Percentiles rank a stretch among this genome's conserved stretches.
phyloP scores from a whole-genome alignment of 352 stramenopile species.

The Phytophthora pseudosyringae region DNA sequence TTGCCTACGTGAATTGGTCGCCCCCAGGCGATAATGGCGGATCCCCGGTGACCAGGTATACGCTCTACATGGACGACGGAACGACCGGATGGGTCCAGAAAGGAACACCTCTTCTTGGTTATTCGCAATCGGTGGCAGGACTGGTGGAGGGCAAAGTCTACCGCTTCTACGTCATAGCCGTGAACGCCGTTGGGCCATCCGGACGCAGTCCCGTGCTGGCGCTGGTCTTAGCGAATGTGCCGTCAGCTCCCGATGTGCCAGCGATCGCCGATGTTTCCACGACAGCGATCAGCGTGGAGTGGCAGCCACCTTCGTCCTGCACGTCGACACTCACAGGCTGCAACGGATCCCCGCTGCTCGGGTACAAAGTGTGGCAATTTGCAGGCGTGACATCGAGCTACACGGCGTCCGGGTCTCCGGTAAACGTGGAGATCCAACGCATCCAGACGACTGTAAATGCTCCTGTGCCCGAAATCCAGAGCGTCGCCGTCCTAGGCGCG shows the following conservation, averaged over 20 bases:
- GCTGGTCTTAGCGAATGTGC: slow-evolving; percentile 86
- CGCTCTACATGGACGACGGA: slow-evolving; percentile 91
- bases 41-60: slow-evolving; percentile 90
- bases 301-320: slow-evolving; percentile 66
- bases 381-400: slow-evolving; percentile 71
- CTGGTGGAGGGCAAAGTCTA: slow-evolving; percentile 90
- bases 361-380: slow-evolving; percentile 96
- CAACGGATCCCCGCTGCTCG: slow-evolving; percentile 82
- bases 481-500: slow-evolving; percentile 64
- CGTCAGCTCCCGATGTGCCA: slow-evolving; percentile 54
- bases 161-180: slow-evolving; percentile 91
- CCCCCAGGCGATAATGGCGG: slow-evolving; percentile 94
- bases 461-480: slow-evolving; percentile 76
- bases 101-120: slow-evolving; percentile 60
- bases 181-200: slow-evolving; percentile 88
- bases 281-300: slow-evolving; percentile 72
- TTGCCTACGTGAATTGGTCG: slow-evolving; percentile 82
- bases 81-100: slow-evolving; percentile 43
- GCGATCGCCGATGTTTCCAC: slow-evolving; percentile 66
- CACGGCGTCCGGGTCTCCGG: slow-evolving; percentile 79
- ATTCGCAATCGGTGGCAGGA: slow-evolving; percentile 46
- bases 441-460: slow-evolving; percentile 81
- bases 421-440: slow-evolving; percentile 90
- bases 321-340: slow-evolving; percentile 79
- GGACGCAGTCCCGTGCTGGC: slow-evolving; percentile 87